Base-by-base conservation (phyloP, 805 yeast species). In the Jamesozyma lodderae region DNA sequence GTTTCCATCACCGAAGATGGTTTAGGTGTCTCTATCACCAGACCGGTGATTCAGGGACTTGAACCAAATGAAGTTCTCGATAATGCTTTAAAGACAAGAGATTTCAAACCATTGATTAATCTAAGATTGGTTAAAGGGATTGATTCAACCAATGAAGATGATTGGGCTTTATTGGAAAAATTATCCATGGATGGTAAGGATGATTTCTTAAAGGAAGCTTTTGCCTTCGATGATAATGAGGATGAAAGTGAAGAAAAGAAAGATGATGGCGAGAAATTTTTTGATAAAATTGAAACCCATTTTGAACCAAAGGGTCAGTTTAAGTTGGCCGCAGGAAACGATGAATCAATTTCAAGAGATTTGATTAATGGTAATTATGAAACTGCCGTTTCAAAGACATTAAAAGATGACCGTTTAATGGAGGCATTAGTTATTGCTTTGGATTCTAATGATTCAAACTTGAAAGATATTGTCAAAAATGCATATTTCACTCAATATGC, bases 351-450 rank as follows among this genome's bases (percentile, higher is more conserved):
- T 29, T 64, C 70, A 7, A 60, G 64, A 41, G 66, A 72, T 17
- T 58, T 90, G 33, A 68, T 90, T 35, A 57, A 60, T 13, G 86
- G 87, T 42, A 71, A 85, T 36, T 61, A 72, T 35, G 72, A 72
- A 13, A 66, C 70, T 19, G 96, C 96, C 1, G 77, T 85, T 10
- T 72, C 78, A 24, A 53, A 69, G 19, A 77, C 90, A 46, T 63
- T 92, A 42, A 68, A 75, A 32, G 71, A 74, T 25, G 81, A 73
- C 36, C 71, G 73, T 42, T 60, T 86, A 17, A 59, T 73, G 17
- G 97, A 92, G 57, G 96, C 97, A 3, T 70, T 88, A 48, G 66
- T 88, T 20, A 69, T 92, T 43, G 84, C 97, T 0, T 62, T 82
- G 52, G 76, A 77, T 50, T 84, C 80, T 3, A 59, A 77, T 14